phyloP scores from a whole-genome alignment of 805 yeast genomes.

The Sungouiozyma ichnusensis region DNA sequence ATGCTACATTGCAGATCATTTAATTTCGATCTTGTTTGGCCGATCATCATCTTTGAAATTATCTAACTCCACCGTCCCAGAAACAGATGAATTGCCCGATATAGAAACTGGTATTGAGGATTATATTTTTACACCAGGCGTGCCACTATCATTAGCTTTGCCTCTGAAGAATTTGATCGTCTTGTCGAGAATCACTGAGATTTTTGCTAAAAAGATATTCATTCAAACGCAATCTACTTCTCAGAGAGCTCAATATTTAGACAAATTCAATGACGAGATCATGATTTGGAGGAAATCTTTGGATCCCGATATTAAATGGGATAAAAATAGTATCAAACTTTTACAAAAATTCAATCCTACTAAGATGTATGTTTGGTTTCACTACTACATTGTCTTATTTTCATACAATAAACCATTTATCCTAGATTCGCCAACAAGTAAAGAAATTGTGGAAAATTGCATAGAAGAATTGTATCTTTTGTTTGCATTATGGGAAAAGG shows the following conservation, averaged over 20 bases:
- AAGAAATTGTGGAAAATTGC: slow-evolving; percentile 15
- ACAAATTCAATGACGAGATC: slow-evolving; percentile 37
- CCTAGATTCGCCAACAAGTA: slow-evolving; percentile 13
- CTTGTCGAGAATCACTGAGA: slow-evolving; percentile 27
- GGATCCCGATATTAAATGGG: slow-evolving; percentile 39
- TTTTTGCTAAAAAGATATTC: slow-evolving; percentile 21
- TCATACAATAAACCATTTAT: slow-evolving; percentile 50
- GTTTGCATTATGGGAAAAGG: slow-evolving; percentile 13
- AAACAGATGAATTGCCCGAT: slow-evolving; percentile 46
- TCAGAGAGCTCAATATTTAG: slow-evolving; percentile 29
- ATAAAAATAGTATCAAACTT: slow-evolving; percentile 26
- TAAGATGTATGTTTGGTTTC: slow-evolving; percentile 37
- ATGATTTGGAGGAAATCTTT: slow-evolving; percentile 37
- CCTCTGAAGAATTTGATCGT: slow-evolving; percentile 33
- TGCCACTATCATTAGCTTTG: slow-evolving; percentile 15
- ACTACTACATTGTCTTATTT: slow-evolving; percentile 43
- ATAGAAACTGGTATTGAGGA: slow-evolving; percentile 47
- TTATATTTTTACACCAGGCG: slow-evolving; percentile 31
- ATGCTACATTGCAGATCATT: slow-evolving; percentile 48
- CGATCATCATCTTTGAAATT: slow-evolving; percentile 42
- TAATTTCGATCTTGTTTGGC: slow-evolving; percentile 44
- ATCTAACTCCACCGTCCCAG: slow-evolving; percentile 49
- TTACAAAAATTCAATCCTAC: slow-evolving; percentile 39
- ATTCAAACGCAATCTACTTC: slow-evolving; percentile 18
- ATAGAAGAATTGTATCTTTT: slow-evolving; percentile 18